A percentile compares a stretch with the other conserved stretches of the same genome.
These are phyloP conservation scores for Tuber aestivum DNA, from an alignment of 495 filamentous ascomycete genomes.

Conservation along the genomic window DNA sequence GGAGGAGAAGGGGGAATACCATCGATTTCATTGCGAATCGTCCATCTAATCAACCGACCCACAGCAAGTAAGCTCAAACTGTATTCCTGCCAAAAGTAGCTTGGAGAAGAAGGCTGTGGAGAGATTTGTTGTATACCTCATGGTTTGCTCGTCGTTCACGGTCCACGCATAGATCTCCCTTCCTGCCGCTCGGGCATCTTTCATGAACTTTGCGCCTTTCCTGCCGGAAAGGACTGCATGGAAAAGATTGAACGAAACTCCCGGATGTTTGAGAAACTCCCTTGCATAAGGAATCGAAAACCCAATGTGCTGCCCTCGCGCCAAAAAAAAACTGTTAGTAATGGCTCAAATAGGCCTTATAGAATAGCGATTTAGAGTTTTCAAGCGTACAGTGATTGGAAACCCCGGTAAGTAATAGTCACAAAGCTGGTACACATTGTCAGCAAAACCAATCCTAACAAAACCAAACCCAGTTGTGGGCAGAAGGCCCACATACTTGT, in stretches of 20 bases:
- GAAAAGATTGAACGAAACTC: conserved; percentile 69
- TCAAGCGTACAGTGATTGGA: conserved; percentile 49
- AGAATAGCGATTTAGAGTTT: neutral
- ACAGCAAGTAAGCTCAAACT: neutral
- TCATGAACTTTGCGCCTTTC: conserved; percentile 57
- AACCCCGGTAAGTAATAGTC: conserved; percentile 59
- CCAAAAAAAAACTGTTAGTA: conserved; percentile 13
- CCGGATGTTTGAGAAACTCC: conserved; percentile 57
- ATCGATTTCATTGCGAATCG: conserved; percentile 47
- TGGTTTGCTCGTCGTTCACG: conserved; percentile 65
- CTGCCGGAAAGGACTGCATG: conserved; percentile 60
- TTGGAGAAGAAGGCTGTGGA: neutral
- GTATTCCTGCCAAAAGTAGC: neutral
- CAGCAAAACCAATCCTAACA: conserved; percentile 7
- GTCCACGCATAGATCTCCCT: conserved; percentile 74
- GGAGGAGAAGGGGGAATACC: conserved; percentile 43
- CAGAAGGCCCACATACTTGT: conserved; percentile 19
- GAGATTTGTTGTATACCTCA: conserved; percentile 55
- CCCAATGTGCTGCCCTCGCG: conserved; percentile 56
- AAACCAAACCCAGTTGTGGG: neutral
- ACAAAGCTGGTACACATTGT: conserved; percentile 22
- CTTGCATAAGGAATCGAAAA: conserved; percentile 62
- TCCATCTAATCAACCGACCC: conserved; percentile 9
- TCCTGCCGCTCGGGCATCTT: conserved; percentile 51
- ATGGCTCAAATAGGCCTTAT: neutral